A percentile compares a stretch with the other conserved stretches of the same genome.
These are phyloP conservation scores for Pichia pseudocactophila DNA, from an alignment of 805 yeast species.

Conservation along the genomic window DNA sequence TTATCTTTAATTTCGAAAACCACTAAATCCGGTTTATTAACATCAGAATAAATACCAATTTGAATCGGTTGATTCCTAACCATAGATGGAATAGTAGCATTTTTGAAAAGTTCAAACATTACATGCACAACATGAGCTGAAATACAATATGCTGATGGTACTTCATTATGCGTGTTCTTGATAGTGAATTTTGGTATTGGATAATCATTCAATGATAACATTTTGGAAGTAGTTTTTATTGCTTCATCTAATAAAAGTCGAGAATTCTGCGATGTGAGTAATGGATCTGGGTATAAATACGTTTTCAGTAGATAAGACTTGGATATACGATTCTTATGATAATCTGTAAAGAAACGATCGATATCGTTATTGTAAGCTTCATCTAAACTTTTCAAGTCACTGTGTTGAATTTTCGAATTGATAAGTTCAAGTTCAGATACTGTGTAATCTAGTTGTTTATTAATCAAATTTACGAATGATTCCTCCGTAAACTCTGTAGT, in stretches of 20 bases:
- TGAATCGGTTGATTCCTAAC: constrained; percentile 14
- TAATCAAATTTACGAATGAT: constrained; percentile 4
- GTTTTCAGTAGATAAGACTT: constrained; percentile 20
- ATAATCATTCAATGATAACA: constrained; percentile 22
- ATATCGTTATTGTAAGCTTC: constrained; percentile 14
- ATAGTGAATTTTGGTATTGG: constrained; percentile 23
- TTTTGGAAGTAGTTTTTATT: constrained; percentile 17
- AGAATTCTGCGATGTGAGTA: constrained; percentile 13
- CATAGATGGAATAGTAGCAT: constrained; percentile 25
- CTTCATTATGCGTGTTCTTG: background rate
- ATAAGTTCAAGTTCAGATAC: constrained; percentile 11
- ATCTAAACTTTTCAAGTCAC: constrained; percentile 17
- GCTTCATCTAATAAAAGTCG: constrained; percentile 12
- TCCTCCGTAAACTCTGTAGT: constrained; percentile 3
- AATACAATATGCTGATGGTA: constrained; percentile 16
- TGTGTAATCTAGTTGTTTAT: constrained; percentile 8
- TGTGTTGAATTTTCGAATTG: constrained; percentile 5
- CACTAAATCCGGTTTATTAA: constrained; percentile 5
- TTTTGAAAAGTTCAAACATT: constrained; percentile 25
- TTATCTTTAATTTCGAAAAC: constrained; percentile 20
- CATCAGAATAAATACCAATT: constrained; percentile 9
- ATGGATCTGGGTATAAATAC: constrained; percentile 14
- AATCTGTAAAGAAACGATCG: constrained; percentile 18
- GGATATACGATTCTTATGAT: constrained; percentile 20
- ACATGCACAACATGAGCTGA: constrained; percentile 25